Evolutionary conservation across 768 basidiomycete species (phyloP), one percentile per base, ranked within the genome.

Genomic region (Crucibulum laeve): DNA sequence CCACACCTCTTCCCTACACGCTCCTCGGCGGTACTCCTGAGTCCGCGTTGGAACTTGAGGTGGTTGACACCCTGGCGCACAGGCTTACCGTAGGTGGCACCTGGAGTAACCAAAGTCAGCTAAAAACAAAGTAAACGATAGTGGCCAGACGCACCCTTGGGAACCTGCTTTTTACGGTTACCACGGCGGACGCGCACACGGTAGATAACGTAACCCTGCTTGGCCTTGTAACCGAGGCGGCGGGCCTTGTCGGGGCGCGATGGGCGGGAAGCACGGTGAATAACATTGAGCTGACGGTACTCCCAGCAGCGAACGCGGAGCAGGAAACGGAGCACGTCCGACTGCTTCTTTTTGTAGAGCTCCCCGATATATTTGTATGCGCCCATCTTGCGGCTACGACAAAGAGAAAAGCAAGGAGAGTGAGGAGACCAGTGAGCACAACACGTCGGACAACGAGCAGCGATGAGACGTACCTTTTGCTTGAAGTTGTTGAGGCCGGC

Each of bases 21-120:
- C 77, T 98, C 96, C 74, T 99, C 96, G 39, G 96, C 96, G 45
- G 86, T 87, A 57, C 87, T 87, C 67, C 88, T 84, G 60, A 97
- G 74, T 50, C 92, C 81, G 50, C 95, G 85, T 73, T 97, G 95
- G 78, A 79, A 91, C 71, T 99, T 99, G 73, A 99, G 80, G 65
- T 99, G 94, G 77, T 95, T 98, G 59, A 98, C 90, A 84, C 94
- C 96, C 77, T 98, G 96, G 65, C 87, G 89, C 52, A 96, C 94
- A 69, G 96, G 96, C 71, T 99, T 99, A 69, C 96, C 96, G 68
- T 82, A 98, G 61, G 95, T 98, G 41, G 95, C 95, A 79, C 91
- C 89, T 91, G 49, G 26, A 6, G 17, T 47, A 18, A 8, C n/a
- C 23, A 8, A 13, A 2, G 19, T 15, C 8, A 34, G 15, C 25